Conservation (phyloP, 345 rosid genomes). For the Eucalyptus melliodora region DNA sequence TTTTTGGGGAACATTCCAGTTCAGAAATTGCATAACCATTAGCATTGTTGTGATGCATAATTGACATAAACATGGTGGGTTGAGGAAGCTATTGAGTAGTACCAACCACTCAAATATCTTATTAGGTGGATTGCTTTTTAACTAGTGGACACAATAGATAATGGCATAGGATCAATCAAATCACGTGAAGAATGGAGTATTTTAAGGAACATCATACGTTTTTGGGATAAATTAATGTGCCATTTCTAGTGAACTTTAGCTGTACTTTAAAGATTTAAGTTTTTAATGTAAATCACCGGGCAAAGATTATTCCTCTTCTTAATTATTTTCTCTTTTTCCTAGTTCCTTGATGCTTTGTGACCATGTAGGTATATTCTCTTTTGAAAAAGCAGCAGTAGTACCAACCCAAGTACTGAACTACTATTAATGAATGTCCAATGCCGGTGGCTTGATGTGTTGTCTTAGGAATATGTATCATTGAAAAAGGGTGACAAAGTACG, state of each 20-base stretch:
- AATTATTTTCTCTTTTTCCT: neutral
- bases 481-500: neutral
- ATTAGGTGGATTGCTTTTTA: neutral
- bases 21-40: neutral
- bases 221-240: neutral
- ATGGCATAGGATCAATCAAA: neutral
- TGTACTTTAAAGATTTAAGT: neutral
- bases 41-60: neutral
- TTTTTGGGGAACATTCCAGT: neutral
- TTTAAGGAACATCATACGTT: neutral
- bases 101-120: neutral
- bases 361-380: neutral
- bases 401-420: neutral
- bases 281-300: neutral
- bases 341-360: neutral
- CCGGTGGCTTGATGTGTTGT: neutral
- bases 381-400: neutral
- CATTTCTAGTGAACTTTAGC: neutral
- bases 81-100: neutral
- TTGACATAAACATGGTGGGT: neutral
- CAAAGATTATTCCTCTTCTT: neutral
- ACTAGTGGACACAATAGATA: neutral
- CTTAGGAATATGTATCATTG: neutral
- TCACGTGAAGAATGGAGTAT: neutral
- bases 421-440: neutral